A percentile compares a stretch with the other conserved stretches of the same genome.
phyloP scores from a whole-genome alignment of 306 rosid species.

The Cyamopsis tetragonoloba region DNA sequence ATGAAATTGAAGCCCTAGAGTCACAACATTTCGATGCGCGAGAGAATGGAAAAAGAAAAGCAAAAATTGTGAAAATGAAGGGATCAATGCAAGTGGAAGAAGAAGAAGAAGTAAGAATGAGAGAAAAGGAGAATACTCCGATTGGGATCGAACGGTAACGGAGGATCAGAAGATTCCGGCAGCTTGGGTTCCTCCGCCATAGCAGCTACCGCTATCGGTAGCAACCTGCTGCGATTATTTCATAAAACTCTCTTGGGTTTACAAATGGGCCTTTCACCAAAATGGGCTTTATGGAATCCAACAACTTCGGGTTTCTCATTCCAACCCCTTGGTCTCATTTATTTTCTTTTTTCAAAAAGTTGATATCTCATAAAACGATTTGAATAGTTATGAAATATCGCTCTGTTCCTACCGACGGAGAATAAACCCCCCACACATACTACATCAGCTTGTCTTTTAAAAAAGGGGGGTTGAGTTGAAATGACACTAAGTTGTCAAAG shows the following conservation, averaged over 20 bases:
- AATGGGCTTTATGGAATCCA: not conserved
- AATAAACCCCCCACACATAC: no score
- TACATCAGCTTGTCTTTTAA: no score
- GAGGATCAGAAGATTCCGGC: slow-evolving; percentile 18
- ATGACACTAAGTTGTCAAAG: no score
- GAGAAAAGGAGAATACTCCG: slow-evolving; percentile 18
- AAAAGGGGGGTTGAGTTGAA: no score
- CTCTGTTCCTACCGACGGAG: no score
- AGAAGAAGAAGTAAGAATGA: not conserved
- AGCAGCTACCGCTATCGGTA: not conserved
- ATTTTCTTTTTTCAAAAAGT: not conserved
- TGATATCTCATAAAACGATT: no score
- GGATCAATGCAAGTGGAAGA: not conserved
- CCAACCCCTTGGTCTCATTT: no score
- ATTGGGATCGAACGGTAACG: slow-evolving; percentile 28
- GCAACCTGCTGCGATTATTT: not conserved
- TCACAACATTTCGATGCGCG: not conserved
- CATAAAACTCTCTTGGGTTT: not conserved
- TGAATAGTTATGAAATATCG: no score
- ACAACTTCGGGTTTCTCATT: not conserved
- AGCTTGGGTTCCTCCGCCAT: slow-evolving; percentile 27
- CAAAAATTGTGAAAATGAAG: not conserved
- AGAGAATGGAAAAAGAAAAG: not conserved
- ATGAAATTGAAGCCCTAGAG: slow-evolving; percentile 25
- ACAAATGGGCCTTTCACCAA: slow-evolving; percentile 2